Evolutionary conservation across 148 eudicot species (phyloP).

Genomic region (Suaeda aralocaspica): DNA sequence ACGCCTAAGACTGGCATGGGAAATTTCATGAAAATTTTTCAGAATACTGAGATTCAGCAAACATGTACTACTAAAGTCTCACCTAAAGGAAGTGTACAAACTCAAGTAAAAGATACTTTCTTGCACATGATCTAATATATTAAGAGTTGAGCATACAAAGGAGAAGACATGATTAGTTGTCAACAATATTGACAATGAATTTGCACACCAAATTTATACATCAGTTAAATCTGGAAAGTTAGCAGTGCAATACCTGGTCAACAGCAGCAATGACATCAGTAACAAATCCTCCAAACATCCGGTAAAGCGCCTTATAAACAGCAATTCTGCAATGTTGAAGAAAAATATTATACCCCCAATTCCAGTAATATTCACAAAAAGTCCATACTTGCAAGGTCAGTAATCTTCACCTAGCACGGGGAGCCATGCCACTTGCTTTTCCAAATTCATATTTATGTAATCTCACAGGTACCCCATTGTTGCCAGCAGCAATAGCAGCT

Average conservation of each 20-base stretch:
- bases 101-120: background rate
- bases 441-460: constrained; percentile 91
- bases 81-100: background rate
- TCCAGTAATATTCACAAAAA: constrained; percentile 1
- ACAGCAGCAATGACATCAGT: constrained; percentile 96
- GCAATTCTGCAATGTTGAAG: constrained; percentile 61
- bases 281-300: constrained; percentile 95
- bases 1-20: background rate
- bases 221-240: background rate
- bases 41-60: no score
- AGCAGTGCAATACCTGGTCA: constrained; percentile 57
- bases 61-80: background rate
- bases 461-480: constrained; percentile 89
- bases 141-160: background rate
- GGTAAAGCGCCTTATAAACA: constrained; percentile 91
- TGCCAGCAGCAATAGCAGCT: constrained; percentile 98
- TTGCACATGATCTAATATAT: background rate
- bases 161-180: background rate
- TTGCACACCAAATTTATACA: constrained; percentile 5
- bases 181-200: background rate
- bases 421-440: constrained; percentile 99
- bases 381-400: constrained; percentile 4
- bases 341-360: background rate
- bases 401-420: constrained; percentile 77
- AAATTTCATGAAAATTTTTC: no score